A percentile compares a stretch with the other conserved stretches of the same genome.
Evolutionary conservation across 2,329 filamentous ascomycete species (phyloP).

Genomic region (Calcarisporium arbuscula): DNA sequence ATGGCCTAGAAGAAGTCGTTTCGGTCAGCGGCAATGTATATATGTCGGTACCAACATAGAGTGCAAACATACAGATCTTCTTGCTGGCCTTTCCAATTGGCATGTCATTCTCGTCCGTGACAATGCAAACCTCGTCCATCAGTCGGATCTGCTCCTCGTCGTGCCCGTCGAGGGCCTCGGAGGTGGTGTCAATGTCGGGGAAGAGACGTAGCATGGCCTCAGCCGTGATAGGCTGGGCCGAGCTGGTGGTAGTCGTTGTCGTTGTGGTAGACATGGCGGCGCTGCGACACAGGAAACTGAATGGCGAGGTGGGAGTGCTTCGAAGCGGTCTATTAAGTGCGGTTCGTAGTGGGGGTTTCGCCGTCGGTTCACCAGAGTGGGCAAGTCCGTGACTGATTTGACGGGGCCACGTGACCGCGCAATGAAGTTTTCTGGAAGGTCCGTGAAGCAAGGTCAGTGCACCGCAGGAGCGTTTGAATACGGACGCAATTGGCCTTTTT

Average conservation of each 20-base stretch:
- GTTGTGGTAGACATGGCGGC: too few species aligned
- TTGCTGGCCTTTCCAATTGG: constrained; percentile 97
- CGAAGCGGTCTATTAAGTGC: too few species aligned
- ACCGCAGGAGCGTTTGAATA: too few species aligned
- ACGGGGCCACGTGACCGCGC: too few species aligned
- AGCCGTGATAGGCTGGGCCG: constrained; percentile 65
- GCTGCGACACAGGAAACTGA: too few species aligned
- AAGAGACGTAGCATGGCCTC: constrained; percentile 84
- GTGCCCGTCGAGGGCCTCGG: constrained; percentile 77
- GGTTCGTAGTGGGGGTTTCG: too few species aligned
- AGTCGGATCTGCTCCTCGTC: constrained; percentile 96
- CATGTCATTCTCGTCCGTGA: constrained; percentile 82
- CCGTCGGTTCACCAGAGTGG: too few species aligned
- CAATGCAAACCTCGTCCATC: constrained; percentile 99
- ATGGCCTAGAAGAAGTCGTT: constrained; percentile 57
- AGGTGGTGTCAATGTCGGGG: constrained; percentile 69
- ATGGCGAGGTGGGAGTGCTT: too few species aligned
- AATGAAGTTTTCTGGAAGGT: too few species aligned
- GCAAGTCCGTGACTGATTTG: too few species aligned
- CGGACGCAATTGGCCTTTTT: too few species aligned
- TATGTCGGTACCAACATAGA: constrained; percentile 41
- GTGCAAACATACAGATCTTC: constrained; percentile 72
- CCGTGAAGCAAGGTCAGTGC: too few species aligned
- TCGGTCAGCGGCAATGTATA: constrained; percentile 54
- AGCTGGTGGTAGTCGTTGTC: constrained; percentile 37